phyloP scores from a whole-genome alignment of 768 basidiomycete genomes.

The Chlorophyllum brunneum region DNA sequence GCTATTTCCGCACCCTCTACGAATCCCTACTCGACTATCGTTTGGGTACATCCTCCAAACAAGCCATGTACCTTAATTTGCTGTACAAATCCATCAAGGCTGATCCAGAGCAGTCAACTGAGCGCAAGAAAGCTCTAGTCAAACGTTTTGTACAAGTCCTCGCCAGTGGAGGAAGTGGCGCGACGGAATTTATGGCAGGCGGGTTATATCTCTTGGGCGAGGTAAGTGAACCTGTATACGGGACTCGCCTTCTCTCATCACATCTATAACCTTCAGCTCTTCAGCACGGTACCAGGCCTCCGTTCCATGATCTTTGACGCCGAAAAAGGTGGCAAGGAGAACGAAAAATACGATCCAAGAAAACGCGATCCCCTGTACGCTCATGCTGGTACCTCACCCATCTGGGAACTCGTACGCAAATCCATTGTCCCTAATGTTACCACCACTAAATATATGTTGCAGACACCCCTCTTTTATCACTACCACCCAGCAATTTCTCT shows the following conservation, averaged over 20 bases:
- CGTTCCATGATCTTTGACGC: constrained; percentile 33
- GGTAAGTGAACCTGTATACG: constrained; percentile 38
- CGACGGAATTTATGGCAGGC: constrained; percentile 85
- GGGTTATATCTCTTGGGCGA: constrained; percentile 86
- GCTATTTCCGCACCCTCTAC: constrained; percentile 84
- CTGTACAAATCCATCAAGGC: constrained; percentile 87
- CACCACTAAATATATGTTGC: background rate
- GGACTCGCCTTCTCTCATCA: background rate
- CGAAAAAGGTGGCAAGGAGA: constrained; percentile 13
- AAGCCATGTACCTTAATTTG: constrained; percentile 95
- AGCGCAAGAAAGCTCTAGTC: constrained; percentile 76
- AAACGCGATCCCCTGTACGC: constrained; percentile 91
- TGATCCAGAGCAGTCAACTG: constrained; percentile 36
- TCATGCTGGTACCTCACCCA: constrained; percentile 69
- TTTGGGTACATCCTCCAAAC: constrained; percentile 80
- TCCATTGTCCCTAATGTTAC: background rate
- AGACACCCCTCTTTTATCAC: constrained; percentile 80
- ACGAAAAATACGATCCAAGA: constrained; percentile 68
- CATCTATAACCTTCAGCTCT: constrained; percentile 28
- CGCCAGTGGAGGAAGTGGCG: constrained; percentile 62
- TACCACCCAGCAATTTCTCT: constrained; percentile 90
- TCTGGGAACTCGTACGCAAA: constrained; percentile 84
- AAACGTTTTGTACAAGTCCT: constrained; percentile 82
- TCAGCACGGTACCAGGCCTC: constrained; percentile 38
- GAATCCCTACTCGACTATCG: constrained; percentile 84